phyloP scores from a whole-genome alignment of 2,329 filamentous ascomycete genomes.

The Ophiostoma angusticollis region DNA sequence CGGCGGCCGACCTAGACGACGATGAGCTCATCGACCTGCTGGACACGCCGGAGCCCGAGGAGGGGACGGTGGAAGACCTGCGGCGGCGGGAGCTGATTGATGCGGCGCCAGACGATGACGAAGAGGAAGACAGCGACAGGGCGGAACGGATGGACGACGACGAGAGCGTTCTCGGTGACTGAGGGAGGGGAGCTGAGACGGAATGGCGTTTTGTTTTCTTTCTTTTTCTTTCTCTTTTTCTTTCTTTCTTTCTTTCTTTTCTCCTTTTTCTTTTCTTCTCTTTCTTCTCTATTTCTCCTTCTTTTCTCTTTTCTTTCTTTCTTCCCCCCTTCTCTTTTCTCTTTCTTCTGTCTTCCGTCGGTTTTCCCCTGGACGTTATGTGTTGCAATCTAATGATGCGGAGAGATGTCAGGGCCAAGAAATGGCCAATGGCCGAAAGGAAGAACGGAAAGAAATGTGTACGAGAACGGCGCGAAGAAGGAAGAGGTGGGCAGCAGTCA shows the following conservation, averaged over 20 bases:
- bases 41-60: constrained; percentile 38
- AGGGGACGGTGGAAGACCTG: constrained; percentile 46
- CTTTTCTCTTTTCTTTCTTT: neutral
- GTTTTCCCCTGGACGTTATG: too few relatives aligned
- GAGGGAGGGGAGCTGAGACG: constrained; percentile 10
- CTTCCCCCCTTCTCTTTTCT: neutral
- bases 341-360: neutral
- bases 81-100: constrained; percentile 41
- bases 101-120: constrained; percentile 30
- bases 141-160: constrained; percentile 27
- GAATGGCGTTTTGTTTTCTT: neutral
- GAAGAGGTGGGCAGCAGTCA: too few relatives aligned
- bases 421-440: too few relatives aligned
- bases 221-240: neutral
- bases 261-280: neutral
- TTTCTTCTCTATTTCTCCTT: neutral
- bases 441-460: too few relatives aligned
- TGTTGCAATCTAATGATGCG: neutral
- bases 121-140: constrained; percentile 24
- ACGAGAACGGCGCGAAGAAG: too few relatives aligned
- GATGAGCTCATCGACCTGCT: constrained; percentile 24
- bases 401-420: too few relatives aligned
- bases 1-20: constrained; percentile 13
- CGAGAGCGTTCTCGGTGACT: constrained; percentile 35
- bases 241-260: neutral